These are phyloP conservation scores for Xylaria digitata DNA, from an alignment of 2,329 filamentous ascomycete genomes.

Conservation along the genomic window DNA sequence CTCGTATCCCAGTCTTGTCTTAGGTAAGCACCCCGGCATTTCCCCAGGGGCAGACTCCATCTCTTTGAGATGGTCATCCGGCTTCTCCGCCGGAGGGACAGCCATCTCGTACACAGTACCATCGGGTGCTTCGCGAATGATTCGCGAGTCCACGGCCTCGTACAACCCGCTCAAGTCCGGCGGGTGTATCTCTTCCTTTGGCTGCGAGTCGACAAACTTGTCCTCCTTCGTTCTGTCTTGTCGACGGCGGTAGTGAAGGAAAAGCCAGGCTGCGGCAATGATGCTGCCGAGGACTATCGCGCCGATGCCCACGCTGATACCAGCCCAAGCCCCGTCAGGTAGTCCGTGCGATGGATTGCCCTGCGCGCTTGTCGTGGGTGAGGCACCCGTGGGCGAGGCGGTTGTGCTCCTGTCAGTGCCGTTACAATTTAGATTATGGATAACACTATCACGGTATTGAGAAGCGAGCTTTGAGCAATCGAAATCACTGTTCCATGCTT, in stretches of 20 bases:
- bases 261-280: neutral
- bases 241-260: neutral
- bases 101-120: constrained; percentile 5
- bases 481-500: constrained; percentile 1
- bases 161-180: too few species aligned
- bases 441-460: neutral
- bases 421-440: neutral
- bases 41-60: neutral
- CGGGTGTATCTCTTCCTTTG: too few species aligned
- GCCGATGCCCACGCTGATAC: neutral
- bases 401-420: neutral
- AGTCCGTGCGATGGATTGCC: neutral
- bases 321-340: neutral
- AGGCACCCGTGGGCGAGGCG: too few species aligned
- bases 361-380: too few species aligned
- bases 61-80: neutral
- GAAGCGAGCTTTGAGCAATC: neutral
- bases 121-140: constrained; percentile 9
- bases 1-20: too few species aligned
- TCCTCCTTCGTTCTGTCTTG: neutral
- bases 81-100: constrained; percentile 1
- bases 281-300: neutral
- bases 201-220: too few species aligned
- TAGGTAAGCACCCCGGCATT: too few species aligned
- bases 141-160: too few species aligned